These are phyloP conservation scores for Pterula multifida DNA, from an alignment of 1,284 basidiomycete species.

Conservation along the genomic window DNA sequence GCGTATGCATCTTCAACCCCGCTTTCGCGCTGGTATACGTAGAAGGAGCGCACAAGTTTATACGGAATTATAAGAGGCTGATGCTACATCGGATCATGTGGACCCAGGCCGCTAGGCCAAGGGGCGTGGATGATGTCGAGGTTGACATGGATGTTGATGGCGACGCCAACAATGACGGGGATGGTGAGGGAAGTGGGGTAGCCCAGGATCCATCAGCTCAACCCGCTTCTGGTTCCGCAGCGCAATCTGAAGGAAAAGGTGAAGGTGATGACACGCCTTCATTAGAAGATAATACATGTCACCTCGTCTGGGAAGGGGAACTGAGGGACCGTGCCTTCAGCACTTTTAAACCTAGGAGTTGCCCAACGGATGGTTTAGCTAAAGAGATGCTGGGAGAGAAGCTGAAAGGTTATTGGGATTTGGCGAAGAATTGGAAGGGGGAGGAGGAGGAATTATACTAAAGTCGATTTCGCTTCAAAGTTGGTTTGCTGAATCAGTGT, in stretches of 20 bases:
- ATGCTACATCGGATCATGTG: conserved; percentile 88
- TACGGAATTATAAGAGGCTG: conserved; percentile 82
- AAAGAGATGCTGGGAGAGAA: conserved; percentile 78
- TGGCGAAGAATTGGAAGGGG: conserved; percentile 78
- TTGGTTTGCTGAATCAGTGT: no score
- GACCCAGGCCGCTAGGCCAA: conserved; percentile 82
- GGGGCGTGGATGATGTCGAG: conserved; percentile 61
- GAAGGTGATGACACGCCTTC: conserved; percentile 29
- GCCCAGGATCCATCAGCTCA: conserved; percentile 16
- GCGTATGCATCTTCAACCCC: conserved; percentile 84
- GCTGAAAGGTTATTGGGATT: conserved; percentile 87
- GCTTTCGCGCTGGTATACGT: conserved; percentile 86
- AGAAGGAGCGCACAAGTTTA: conserved; percentile 81
- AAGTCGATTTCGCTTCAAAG: no score
- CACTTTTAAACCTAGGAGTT: conserved; percentile 74
- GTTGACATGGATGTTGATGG: conserved; percentile 35
- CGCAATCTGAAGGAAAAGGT: conserved; percentile 13
- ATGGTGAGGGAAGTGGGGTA: conserved; percentile 13
- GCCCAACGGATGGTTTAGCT: conserved; percentile 76
- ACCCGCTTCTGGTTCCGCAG: conserved; percentile 1
- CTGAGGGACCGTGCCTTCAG: conserved; percentile 76
- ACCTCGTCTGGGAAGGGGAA: conserved; percentile 88
- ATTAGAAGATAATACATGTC: conserved; percentile 80
- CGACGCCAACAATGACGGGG: conserved; percentile 14
- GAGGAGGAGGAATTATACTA: conserved; percentile 65